phyloP scores from a whole-genome alignment of 768 basidiomycete species.

The Hericium erinaceus region DNA sequence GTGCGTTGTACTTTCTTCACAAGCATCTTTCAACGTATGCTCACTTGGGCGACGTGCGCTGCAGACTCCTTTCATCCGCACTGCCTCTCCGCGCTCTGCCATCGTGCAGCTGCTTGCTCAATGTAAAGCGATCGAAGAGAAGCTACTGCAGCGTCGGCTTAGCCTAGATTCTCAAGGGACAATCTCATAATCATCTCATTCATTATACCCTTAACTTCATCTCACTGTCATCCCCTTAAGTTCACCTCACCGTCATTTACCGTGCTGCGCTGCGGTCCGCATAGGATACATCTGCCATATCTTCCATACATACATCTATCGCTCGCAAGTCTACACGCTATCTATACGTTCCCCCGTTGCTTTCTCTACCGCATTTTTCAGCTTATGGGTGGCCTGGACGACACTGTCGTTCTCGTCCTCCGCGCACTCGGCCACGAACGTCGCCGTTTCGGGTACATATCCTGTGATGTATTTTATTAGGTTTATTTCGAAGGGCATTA shows the following conservation, averaged over 20 bases:
- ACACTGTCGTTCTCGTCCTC: slow-evolving; percentile 87
- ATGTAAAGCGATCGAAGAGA: slow-evolving; percentile 14
- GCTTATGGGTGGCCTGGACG: slow-evolving; percentile 53
- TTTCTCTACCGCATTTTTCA: slow-evolving; percentile 65
- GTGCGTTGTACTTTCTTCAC: slow-evolving; percentile 1
- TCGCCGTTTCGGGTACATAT: slow-evolving; percentile 71
- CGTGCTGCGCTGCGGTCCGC: not conserved
- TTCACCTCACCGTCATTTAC: not conserved
- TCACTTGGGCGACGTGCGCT: not conserved
- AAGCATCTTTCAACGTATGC: too few relatives aligned
- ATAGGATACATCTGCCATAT: not conserved
- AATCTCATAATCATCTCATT: not conserved
- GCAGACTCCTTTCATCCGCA: slow-evolving; percentile 11
- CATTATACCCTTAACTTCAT: not conserved
- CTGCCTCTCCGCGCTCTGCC: slow-evolving; percentile 14
- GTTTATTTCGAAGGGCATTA: not conserved
- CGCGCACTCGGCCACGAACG: slow-evolving; percentile 79
- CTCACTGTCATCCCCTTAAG: not conserved
- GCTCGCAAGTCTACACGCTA: slow-evolving; percentile 1
- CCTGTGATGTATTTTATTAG: slow-evolving; percentile 30
- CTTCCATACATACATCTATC: too few relatives aligned
- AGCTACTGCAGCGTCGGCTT: slow-evolving; percentile 6
- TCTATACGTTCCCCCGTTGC: slow-evolving; percentile 39
- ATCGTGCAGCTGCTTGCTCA: slow-evolving; percentile 13
- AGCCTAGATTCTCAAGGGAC: slow-evolving; percentile 8